These are phyloP conservation scores for Lentithecium fluviatile DNA, from an alignment of 495 filamentous ascomycete genomes.

Conservation along the genomic window DNA sequence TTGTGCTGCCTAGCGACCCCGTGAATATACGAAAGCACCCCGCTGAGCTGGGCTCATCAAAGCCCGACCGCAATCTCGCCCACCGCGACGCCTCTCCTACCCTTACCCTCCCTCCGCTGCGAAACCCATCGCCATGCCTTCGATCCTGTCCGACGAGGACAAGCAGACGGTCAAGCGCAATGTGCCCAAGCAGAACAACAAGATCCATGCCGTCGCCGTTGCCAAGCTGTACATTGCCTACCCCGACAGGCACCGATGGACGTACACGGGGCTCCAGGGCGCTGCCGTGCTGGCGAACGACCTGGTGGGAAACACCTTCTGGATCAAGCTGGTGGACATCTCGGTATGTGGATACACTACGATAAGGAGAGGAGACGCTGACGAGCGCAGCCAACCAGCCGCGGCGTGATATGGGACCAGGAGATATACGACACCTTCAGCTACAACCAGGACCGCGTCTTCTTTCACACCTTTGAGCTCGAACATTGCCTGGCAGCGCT, in stretches of 20 bases:
- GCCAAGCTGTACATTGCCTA: constrained; percentile 92
- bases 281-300: constrained; percentile 93
- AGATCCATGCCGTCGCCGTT: constrained; percentile 90
- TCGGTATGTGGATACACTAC: constrained; percentile 60
- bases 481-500: constrained; percentile 86
- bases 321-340: constrained; percentile 95
- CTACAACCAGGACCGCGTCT: constrained; percentile 94
- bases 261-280: constrained; percentile 89
- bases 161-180: constrained; percentile 89
- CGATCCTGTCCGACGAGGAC: constrained; percentile 84
- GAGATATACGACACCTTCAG: constrained; percentile 92
- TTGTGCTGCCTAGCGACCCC: constrained; percentile 22
- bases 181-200: constrained; percentile 89
- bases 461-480: constrained; percentile 96
- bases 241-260: constrained; percentile 84
- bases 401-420: constrained; percentile 97
- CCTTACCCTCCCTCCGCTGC: too few species aligned
- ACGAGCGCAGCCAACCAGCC: constrained; percentile 61
- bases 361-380: not conserved
- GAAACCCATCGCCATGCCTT: constrained; percentile 64
- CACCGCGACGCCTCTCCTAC: not conserved
- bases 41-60: constrained; percentile 26
- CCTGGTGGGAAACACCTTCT: constrained; percentile 89
- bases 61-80: not conserved
- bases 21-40: constrained; percentile 3